Evolutionary conservation across 176 grass and related monocot genomes (phyloP).

Genomic region (Typha latifolia): DNA sequence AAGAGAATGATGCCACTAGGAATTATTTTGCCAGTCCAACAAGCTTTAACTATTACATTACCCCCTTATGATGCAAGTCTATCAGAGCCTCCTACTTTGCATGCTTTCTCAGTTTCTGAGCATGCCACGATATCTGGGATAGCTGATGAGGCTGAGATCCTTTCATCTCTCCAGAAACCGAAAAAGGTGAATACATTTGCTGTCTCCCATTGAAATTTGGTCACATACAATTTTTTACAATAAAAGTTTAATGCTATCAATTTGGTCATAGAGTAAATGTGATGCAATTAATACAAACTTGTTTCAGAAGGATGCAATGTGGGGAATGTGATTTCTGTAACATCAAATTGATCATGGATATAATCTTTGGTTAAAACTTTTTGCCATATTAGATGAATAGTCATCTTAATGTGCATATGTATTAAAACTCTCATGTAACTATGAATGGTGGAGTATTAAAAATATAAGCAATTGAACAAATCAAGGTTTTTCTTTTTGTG

Average conservation of each 20-base stretch:
- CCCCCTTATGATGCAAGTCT: conserved; percentile 67
- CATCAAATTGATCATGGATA: background rate
- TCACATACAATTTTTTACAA: background rate
- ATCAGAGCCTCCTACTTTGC: conserved; percentile 51
- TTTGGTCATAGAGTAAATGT: background rate
- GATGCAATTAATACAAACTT: background rate
- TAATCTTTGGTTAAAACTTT: background rate
- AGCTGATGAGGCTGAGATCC: conserved; percentile 88
- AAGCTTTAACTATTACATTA: conserved; percentile 88
- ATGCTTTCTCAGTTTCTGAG: conserved; percentile 70
- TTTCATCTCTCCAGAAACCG: conserved; percentile 88
- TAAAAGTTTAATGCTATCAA: background rate
- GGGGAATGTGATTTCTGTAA: background rate
- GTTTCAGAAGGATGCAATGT: no score
- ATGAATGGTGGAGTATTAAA: background rate
- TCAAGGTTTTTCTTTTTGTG: no score
- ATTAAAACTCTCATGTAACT: background rate
- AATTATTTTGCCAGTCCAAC: conserved; percentile 91
- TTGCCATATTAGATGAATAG: background rate
- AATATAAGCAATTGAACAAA: no score
- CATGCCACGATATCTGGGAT: conserved; percentile 89
- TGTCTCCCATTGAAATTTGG: background rate
- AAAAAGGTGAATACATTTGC: conserved; percentile 60
- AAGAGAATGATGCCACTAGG: conserved; percentile 99
- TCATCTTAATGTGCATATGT: background rate